Evolutionary conservation across 306 rosid species (phyloP).

Genomic region (Glycine tomentella): DNA sequence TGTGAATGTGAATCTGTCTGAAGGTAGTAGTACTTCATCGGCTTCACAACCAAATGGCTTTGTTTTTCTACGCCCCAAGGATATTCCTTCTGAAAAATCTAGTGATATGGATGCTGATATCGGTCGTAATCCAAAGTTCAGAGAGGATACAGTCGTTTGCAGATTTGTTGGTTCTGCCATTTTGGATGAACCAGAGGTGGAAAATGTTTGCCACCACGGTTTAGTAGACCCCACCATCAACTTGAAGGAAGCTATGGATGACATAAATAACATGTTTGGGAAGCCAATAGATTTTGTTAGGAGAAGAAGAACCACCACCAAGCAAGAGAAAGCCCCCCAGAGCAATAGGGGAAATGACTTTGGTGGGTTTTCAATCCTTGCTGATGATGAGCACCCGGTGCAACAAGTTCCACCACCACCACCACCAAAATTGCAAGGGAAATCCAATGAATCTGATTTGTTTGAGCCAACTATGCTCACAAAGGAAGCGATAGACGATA

Average conservation of each 20-base stretch:
- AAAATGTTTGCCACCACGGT: slow-evolving; percentile 95
- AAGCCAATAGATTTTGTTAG: slow-evolving; percentile 89
- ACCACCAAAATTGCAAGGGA: slow-evolving; percentile 42
- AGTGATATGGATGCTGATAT: slow-evolving; percentile 52
- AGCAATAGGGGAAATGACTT: slow-evolving; percentile 50
- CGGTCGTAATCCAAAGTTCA: slow-evolving; percentile 59
- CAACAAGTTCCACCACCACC: slow-evolving; percentile 47
- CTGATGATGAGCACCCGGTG: slow-evolving; percentile 70
- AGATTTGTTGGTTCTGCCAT: slow-evolving; percentile 94
- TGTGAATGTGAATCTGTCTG: slow-evolving; percentile 50
- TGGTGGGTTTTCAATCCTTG: slow-evolving; percentile 82
- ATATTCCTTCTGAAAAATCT: slow-evolving; percentile 59
- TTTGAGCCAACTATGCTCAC: slow-evolving; percentile 85
- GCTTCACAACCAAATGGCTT: slow-evolving; percentile 58
- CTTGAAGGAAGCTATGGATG: slow-evolving; percentile 96
- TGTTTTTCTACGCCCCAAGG: slow-evolving; percentile 72
- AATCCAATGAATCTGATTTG: slow-evolving; percentile 62
- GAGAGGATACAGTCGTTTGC: slow-evolving; percentile 91
- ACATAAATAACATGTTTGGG: slow-evolving; percentile 96
- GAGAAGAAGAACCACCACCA: slow-evolving; percentile 61
- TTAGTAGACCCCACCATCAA: slow-evolving; percentile 95
- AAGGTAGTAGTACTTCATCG: slow-evolving; percentile 54
- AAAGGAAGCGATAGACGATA: slow-evolving; percentile 89
- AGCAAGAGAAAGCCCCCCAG: slow-evolving; percentile 63
- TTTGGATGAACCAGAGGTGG: slow-evolving; percentile 81